Conservation (phyloP, 176 grass and related monocot species). For the Ensete ventricosum region DNA sequence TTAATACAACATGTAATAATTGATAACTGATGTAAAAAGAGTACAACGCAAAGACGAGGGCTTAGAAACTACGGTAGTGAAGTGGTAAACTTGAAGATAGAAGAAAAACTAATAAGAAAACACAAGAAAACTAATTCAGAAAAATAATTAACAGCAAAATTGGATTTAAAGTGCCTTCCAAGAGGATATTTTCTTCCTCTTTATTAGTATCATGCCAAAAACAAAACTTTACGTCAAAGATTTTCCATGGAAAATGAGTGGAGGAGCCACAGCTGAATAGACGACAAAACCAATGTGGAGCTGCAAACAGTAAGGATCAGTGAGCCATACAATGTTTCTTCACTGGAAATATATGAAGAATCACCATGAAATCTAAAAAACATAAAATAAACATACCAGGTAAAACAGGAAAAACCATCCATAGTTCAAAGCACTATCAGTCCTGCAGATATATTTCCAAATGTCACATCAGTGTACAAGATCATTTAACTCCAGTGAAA, state of each 20-base stretch:
- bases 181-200: background rate
- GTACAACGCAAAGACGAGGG: too few relatives aligned
- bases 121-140: background rate
- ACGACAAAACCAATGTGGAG: slow-evolving; percentile 56
- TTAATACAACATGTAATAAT: too few relatives aligned
- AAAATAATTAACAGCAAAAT: background rate
- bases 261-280: slow-evolving; percentile 63
- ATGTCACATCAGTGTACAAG: background rate
- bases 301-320: slow-evolving; percentile 23
- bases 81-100: too few relatives aligned
- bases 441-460: slow-evolving; percentile 28
- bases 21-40: too few relatives aligned
- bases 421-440: slow-evolving; percentile 60
- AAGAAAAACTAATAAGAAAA: background rate
- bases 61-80: too few relatives aligned
- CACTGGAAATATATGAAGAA: background rate
- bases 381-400: slow-evolving; percentile 24
- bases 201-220: background rate
- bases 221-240: slow-evolving; percentile 47
- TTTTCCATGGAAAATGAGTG: slow-evolving; percentile 54
- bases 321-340: background rate
- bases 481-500: background rate
- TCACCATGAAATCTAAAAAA: background rate
- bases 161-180: background rate
- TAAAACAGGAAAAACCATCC: slow-evolving; percentile 76